These are phyloP conservation scores for Powellomyces hirtus DNA, from an alignment of 192 early-diverging fungal genomes.

Conservation along the genomic window DNA sequence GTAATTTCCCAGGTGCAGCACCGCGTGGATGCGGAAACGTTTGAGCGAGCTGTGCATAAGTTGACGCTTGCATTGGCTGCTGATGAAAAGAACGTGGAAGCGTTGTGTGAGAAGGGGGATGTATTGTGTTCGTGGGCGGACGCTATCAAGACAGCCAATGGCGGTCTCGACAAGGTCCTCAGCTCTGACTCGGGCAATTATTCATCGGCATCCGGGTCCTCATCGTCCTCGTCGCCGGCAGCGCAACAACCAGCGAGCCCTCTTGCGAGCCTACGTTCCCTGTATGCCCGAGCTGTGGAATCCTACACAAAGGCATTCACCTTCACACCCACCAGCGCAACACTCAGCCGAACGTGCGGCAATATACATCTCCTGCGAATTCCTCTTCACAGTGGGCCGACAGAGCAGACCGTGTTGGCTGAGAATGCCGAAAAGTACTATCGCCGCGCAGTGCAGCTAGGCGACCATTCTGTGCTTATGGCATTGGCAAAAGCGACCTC, in stretches of 20 bases:
- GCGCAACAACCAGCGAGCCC: not conserved
- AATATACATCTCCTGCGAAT: conserved; percentile 35
- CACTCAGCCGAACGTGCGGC: conserved; percentile 13
- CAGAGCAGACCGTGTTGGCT: not conserved
- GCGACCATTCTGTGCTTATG: not conserved
- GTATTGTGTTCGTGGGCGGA: conserved; percentile 34
- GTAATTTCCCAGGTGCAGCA: not conserved
- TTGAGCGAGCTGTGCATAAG: conserved; percentile 20
- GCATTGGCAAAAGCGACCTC: conserved; percentile 14
- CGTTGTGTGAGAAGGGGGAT: conserved; percentile 43
- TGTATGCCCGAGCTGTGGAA: conserved; percentile 20
- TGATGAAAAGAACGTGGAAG: conserved; percentile 33
- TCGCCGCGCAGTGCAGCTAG: conserved; percentile 3
- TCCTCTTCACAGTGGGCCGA: conserved; percentile 16
- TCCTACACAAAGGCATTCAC: conserved; percentile 27
- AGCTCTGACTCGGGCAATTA: not conserved
- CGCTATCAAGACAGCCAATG: conserved; percentile 15
- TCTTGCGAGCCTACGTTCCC: conserved; percentile 13
- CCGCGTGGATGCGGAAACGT: conserved; percentile 11
- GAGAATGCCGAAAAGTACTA: conserved; percentile 19
- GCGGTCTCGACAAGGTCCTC: conserved; percentile 15
- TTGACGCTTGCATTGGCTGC: conserved; percentile 22
- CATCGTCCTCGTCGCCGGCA: not conserved
- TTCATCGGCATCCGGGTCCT: conserved; percentile 5
- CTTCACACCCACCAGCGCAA: conserved; percentile 14